Percentiles rank a stretch among this genome's conserved stretches.
phyloP scores from a whole-genome alignment of 768 basidiomycete species.

The Lactarius akahatsu region DNA sequence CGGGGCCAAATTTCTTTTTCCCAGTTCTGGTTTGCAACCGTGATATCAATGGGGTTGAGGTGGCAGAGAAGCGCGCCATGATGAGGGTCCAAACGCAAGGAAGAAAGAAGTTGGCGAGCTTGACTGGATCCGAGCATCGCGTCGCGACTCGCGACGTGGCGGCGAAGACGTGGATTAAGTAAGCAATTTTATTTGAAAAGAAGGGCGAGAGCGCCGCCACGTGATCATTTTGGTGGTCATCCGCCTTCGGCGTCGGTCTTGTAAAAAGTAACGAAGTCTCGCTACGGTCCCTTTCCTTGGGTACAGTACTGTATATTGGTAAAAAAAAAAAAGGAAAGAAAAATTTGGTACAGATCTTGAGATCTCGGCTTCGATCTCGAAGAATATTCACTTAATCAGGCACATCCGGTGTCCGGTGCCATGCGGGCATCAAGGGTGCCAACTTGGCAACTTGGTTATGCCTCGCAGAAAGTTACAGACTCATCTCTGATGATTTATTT shows the following conservation, averaged over 20 bases:
- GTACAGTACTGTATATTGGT: not conserved
- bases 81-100: slow-evolving; percentile 14
- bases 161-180: slow-evolving; percentile 19
- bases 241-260: slow-evolving; percentile 23
- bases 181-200: slow-evolving; percentile 12
- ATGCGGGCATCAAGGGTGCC: slow-evolving; percentile 21
- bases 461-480: slow-evolving; percentile 18
- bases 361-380: slow-evolving; percentile 25
- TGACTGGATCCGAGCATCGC: slow-evolving; percentile 25
- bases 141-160: slow-evolving; percentile 21
- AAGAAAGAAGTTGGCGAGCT: slow-evolving; percentile 21
- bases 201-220: slow-evolving; percentile 21
- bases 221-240: slow-evolving; percentile 21
- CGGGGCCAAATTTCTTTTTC: slow-evolving; percentile 16
- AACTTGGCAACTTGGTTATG: slow-evolving; percentile 11
- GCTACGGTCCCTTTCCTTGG: not conserved
- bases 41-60: slow-evolving; percentile 26
- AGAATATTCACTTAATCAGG: slow-evolving; percentile 27
- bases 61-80: slow-evolving; percentile 27
- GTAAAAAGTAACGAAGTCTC: slow-evolving; percentile 11
- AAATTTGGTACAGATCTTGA: slow-evolving; percentile 15
- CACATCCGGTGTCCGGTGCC: slow-evolving; percentile 25
- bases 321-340: slow-evolving; percentile 1
- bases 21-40: slow-evolving; percentile 17
- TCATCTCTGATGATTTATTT: slow-evolving; percentile 15